These are phyloP conservation scores for Pseudogymnoascus pannorum DNA, from an alignment of 2,329 filamentous ascomycete species.

Conservation along the genomic window DNA sequence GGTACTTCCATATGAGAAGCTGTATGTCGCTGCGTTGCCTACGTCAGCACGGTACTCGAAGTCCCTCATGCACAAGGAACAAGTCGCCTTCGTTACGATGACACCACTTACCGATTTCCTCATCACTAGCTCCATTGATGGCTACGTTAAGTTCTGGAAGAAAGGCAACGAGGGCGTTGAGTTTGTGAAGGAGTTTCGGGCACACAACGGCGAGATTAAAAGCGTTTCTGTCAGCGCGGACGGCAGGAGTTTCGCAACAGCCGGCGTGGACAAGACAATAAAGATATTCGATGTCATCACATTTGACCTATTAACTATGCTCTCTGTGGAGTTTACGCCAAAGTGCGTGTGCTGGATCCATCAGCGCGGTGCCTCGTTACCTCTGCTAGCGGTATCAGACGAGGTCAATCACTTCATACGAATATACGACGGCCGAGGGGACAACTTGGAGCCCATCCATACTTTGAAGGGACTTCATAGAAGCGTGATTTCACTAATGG, in stretches of 20 bases:
- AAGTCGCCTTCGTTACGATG: constrained; percentile 78
- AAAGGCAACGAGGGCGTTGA: constrained; percentile 85
- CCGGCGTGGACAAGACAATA: constrained; percentile 68
- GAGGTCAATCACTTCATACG: constrained; percentile 64
- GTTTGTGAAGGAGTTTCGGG: constrained; percentile 96
- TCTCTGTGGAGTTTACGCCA: constrained; percentile 68
- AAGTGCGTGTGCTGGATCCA: constrained; percentile 90
- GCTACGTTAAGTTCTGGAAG: constrained; percentile 99
- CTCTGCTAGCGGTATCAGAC: constrained; percentile 76
- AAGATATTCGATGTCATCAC: constrained; percentile 80
- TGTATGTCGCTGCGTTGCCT: constrained; percentile 86
- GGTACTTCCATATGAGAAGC: constrained; percentile 86
- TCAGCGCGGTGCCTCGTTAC: constrained; percentile 75
- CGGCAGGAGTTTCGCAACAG: constrained; percentile 87
- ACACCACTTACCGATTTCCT: constrained; percentile 91
- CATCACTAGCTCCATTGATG: constrained; percentile 87
- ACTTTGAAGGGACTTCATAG: constrained; percentile 74
- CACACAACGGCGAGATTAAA: constrained; percentile 77
- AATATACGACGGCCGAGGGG: constrained; percentile 85
- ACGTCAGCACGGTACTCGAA: constrained; percentile 78
- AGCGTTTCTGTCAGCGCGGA: constrained; percentile 82
- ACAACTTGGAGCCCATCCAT: constrained; percentile 68
- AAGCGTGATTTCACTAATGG: constrained; percentile 73
- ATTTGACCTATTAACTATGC: constrained; percentile 78
- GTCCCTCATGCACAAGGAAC: constrained; percentile 97